Percentiles rank a stretch among this genome's conserved stretches.
Evolutionary conservation across 1,139 yeast species (phyloP).

Genomic region (Wickerhamomyces sp.): DNA sequence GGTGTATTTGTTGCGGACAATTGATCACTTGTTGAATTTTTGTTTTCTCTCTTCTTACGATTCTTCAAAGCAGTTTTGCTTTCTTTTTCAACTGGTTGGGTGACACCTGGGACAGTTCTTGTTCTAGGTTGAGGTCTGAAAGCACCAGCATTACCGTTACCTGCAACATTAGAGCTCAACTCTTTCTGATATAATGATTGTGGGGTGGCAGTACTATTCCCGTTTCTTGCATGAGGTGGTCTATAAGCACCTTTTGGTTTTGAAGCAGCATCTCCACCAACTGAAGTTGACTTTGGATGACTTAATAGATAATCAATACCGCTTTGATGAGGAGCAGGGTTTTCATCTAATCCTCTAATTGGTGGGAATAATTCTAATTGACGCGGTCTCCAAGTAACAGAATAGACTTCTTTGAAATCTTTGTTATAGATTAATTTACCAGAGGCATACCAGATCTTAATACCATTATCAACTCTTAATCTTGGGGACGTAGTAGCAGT

Average conservation of each 20-base stretch:
- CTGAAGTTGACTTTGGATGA: constrained; percentile 28
- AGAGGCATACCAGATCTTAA: constrained; percentile 87
- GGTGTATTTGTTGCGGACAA: too few species aligned
- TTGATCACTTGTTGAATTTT: constrained; percentile 8
- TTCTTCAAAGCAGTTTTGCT: constrained; percentile 68
- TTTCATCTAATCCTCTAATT: constrained; percentile 46
- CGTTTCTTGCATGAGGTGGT: constrained; percentile 89
- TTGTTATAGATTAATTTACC: constrained; percentile 76
- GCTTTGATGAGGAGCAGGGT: constrained; percentile 65
- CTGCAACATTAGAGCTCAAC: constrained; percentile 31
- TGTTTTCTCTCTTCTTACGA: constrained; percentile 72
- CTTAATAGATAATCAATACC: constrained; percentile 53
- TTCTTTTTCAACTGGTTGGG: constrained; percentile 26
- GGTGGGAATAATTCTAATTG: constrained; percentile 55
- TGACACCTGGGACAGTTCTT: constrained; percentile 38
- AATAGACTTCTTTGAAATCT: constrained; percentile 75
- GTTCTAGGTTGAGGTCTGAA: constrained; percentile 17
- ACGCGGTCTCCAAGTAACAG: constrained; percentile 86
- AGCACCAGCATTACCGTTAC: constrained; percentile 10
- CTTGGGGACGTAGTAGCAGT: constrained; percentile 98
- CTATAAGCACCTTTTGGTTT: constrained; percentile 85
- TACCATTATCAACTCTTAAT: constrained; percentile 93
- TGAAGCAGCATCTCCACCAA: constrained; percentile 23
- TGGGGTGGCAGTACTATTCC: constrained; percentile 31
- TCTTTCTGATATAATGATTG: constrained; percentile 57